Base-by-base conservation (phyloP, 2,329 filamentous ascomycete species). In the Microdochium paspali region DNA sequence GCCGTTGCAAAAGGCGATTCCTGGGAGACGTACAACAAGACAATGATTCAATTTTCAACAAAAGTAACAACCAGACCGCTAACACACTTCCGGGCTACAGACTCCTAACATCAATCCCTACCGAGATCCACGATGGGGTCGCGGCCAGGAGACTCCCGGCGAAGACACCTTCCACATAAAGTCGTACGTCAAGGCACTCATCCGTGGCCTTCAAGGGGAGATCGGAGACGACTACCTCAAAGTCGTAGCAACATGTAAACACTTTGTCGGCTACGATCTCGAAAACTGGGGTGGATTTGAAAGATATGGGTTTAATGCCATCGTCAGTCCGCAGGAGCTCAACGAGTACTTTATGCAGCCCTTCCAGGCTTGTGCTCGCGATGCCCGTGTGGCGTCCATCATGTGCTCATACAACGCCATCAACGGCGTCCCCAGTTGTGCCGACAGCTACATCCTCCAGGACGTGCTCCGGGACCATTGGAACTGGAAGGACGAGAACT, bases 281-380 rank as follows among this genome's bases (percentile, higher is more conserved):
- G 77, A 80, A 55, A 55, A 60, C 44, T 74, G 71, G 63, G 51
- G 58, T 10, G 61, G 62, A 13, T 62, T 67, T 30, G 62, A 66
- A 18, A 66, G 74, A 4, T 69, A 74, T 57, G 70, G 70, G 25
- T 82, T 78, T 51, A 70, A 84, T 56, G 72, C 79, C 10, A 61
- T 70, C 10, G 74, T 83, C 50, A 69, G 68, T 15, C 63, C 69
- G 15, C 82, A 85, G 53, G 83, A 87, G 50, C 63, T 87, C 6
- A 70, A 73, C 0, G 82, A 85, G 55, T 87, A 85, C 62, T 86
- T 82, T 56, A 70, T 83, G 50, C 80, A 77, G 2, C 73, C 80
- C 0, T 87, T 87, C 65, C 68, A 82, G 55, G 72, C 71, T 58
- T 85, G 82, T 60, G 76, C 73, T 30, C 68, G 73, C 21, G 75